Conservation (phyloP, 495 filamentous ascomycete species). For the Penicillium cosmopolitanum region DNA sequence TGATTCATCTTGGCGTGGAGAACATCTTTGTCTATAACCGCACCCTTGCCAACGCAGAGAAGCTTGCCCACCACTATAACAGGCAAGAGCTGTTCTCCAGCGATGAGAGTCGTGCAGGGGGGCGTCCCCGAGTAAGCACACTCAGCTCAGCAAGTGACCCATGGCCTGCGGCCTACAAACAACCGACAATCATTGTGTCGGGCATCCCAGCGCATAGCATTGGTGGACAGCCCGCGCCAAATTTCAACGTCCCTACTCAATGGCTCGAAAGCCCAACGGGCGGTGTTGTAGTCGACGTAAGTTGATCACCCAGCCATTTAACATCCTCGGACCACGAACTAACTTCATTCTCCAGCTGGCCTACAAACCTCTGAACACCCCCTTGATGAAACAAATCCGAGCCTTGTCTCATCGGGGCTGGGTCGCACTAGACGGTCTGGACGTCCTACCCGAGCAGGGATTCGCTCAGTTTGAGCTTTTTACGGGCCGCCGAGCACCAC, state of each 20-base stretch:
- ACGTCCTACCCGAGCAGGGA: slow-evolving; percentile 77
- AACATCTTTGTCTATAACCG: slow-evolving; percentile 77
- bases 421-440: slow-evolving; percentile 76
- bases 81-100: slow-evolving; percentile 36
- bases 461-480: slow-evolving; percentile 83
- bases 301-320: slow-evolving; percentile 18
- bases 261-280: slow-evolving; percentile 80
- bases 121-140: slow-evolving; percentile 54
- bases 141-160: slow-evolving; percentile 55
- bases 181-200: slow-evolving; percentile 73
- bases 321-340: slow-evolving; percentile 4
- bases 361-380: slow-evolving; percentile 73
- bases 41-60: slow-evolving; percentile 59
- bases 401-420: slow-evolving; percentile 62
- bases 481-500: slow-evolving; percentile 74
- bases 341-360: slow-evolving; percentile 52
- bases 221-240: slow-evolving; percentile 62
- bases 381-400: slow-evolving; percentile 67
- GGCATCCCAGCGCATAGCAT: slow-evolving; percentile 72
- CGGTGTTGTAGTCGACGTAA: slow-evolving; percentile 74
- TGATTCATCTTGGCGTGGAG: slow-evolving; percentile 74
- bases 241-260: slow-evolving; percentile 69
- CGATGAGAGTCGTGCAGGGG: slow-evolving; percentile 20
- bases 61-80: slow-evolving; percentile 72
- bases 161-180: slow-evolving; percentile 67